Evolutionary conservation across 345 rosid genomes (phyloP).

Genomic region (Eucalyptus shirleyi): DNA sequence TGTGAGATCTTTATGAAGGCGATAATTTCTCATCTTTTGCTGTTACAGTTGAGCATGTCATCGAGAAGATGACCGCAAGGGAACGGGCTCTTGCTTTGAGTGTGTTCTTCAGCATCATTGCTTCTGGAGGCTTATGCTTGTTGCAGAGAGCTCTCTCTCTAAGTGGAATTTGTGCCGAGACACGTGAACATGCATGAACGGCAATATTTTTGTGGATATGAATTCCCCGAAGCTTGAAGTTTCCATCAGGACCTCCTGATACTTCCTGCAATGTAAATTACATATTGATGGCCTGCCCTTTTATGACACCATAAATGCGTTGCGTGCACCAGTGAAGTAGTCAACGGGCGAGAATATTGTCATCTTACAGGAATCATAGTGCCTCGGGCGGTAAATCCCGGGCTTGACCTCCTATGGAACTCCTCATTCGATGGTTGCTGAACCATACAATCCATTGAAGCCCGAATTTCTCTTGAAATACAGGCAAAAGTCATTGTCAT

Average conservation of each 20-base stretch:
- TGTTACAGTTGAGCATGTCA: slow-evolving; percentile 7
- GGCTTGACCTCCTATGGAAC: slow-evolving; percentile 14
- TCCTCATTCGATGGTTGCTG: slow-evolving; percentile 36
- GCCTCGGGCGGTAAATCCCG: slow-evolving; percentile 29
- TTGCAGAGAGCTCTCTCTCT: slow-evolving; percentile 36
- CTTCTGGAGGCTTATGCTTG: slow-evolving; percentile 58
- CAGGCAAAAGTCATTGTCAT: slow-evolving; percentile 43
- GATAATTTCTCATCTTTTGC: neutral
- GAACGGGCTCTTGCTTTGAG: slow-evolving; percentile 76
- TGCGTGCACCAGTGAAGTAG: slow-evolving; percentile 33
- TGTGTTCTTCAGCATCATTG: slow-evolving; percentile 40
- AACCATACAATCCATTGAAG: neutral
- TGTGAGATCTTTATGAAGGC: neutral
- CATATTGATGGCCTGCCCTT: neutral
- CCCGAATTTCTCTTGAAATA: slow-evolving; percentile 25
- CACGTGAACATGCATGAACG: neutral
- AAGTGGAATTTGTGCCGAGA: neutral
- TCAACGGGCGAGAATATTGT: slow-evolving; percentile 1
- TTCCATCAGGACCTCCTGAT: neutral
- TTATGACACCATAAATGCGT: slow-evolving; percentile 24
- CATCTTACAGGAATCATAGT: slow-evolving; percentile 30
- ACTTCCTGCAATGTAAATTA: neutral
- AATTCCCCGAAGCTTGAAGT: neutral
- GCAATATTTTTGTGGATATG: neutral
- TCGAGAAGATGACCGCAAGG: slow-evolving; percentile 54